phyloP scores from a whole-genome alignment of 2,329 filamentous ascomycete species.

The Xylaria polymorpha region DNA sequence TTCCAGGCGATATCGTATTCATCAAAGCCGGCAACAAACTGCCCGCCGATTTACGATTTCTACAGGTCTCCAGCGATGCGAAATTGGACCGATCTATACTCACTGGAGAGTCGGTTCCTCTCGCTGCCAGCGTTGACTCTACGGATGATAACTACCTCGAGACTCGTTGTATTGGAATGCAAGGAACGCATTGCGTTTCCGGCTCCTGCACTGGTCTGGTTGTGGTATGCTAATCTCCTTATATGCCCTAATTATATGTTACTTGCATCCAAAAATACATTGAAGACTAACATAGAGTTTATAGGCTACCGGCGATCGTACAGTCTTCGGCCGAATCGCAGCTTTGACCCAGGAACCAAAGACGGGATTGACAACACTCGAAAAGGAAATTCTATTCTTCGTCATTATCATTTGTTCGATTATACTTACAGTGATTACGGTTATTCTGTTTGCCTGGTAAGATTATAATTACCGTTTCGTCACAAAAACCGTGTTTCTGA shows the following conservation, averaged over 20 bases:
- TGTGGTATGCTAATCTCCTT: constrained; percentile 54
- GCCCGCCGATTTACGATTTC: constrained; percentile 77
- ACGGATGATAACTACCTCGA: constrained; percentile 81
- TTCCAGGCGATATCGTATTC: constrained; percentile 76
- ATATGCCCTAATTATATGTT: not conserved
- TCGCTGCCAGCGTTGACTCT: constrained; percentile 71
- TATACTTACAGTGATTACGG: constrained; percentile 72
- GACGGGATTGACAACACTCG: constrained; percentile 73
- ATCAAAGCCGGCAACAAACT: constrained; percentile 79
- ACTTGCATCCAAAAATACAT: too few species aligned
- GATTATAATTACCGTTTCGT: constrained; percentile 44
- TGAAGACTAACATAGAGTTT: not conserved
- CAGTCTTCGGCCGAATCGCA: constrained; percentile 81
- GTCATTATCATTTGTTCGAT: constrained; percentile 75
- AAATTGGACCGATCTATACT: constrained; percentile 80
- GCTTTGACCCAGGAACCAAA: constrained; percentile 77
- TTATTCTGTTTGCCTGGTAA: constrained; percentile 75
- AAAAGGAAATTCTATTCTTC: constrained; percentile 79
- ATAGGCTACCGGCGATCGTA: constrained; percentile 73
- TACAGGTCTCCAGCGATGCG: constrained; percentile 74
- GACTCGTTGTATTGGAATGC: constrained; percentile 79
- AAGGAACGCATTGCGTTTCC: constrained; percentile 82
- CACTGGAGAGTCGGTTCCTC: constrained; percentile 70
- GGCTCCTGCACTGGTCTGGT: constrained; percentile 75
- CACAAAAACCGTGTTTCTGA: constrained; percentile 53